Evolutionary conservation across 2,329 filamentous ascomycete genomes (phyloP), one percentile per base, ranked within the genome.

Genomic region (Pyrenophora seminiperda): DNA sequence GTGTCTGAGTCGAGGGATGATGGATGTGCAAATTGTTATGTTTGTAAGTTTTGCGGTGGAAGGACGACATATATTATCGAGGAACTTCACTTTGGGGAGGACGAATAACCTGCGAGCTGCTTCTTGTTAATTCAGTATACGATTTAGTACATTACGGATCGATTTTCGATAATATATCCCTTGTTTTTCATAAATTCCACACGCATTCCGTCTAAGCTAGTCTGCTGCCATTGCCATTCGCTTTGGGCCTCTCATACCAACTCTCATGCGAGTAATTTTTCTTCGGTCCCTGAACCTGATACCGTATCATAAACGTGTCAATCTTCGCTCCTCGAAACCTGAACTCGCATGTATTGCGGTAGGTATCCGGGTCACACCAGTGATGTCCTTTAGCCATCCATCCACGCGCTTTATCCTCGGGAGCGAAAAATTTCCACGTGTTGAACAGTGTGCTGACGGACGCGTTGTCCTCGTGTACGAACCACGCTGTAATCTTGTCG

Each of bases 381-480:
- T 92, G 88, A 10, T 83, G 82, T 0, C 86, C 84, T 58, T 79
- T 84, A 0, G 87, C 88, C 33, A 75, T 72, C 84, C 87, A 89
- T 0, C 80, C 81, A 45, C 73, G 73, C 0, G 68, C 61, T 0
- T 67, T 56, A 4, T 67, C 63, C 3, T 68, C 58, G 4, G 68
- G 65, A 9, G 59, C 43, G 17, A 75, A 50, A 58, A 91, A 89
- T 49, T 87, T 80, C n/a, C 91, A 75, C 55, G 86, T 81, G 62
- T 91, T 88, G 70, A 92, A 93, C 15, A 91, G 75, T 56, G 91
- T 88, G 65, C 91, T 88, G 0, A 86, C 85, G 11, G 79, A 79
- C 54, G 88, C 83, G n/a, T 87, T 82, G 56, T 89, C 85, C 13
- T 87, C 82, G 56, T 85, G 84, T 31, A 84, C 84, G 60, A 91